Conservation (phyloP, 305 asterid species). For the Ilex paraguariensis region DNA sequence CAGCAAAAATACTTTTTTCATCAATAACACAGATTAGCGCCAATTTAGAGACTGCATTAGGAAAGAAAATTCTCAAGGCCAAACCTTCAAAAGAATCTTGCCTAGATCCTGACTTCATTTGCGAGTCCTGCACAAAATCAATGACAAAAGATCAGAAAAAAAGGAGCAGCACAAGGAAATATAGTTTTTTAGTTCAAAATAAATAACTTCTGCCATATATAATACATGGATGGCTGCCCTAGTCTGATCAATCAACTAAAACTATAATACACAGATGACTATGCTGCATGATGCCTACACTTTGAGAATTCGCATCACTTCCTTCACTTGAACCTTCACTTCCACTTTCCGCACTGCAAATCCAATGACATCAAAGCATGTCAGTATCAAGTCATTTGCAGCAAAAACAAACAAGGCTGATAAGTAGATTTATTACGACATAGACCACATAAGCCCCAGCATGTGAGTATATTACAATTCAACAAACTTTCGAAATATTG, state of each 20-base stretch:
- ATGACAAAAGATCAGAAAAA: conserved; percentile 13
- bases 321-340: conserved; percentile 88
- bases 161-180: conserved; percentile 3
- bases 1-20: conserved; percentile 8
- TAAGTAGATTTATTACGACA: no score
- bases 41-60: conserved; percentile 16
- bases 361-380: conserved; percentile 12
- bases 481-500: no score
- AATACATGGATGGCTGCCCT: conserved; percentile 7
- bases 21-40: conserved; percentile 15
- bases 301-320: conserved; percentile 75
- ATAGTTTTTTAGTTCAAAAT: background rate
- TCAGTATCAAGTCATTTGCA: background rate
- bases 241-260: conserved; percentile 10
- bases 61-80: conserved; percentile 15
- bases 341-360: conserved; percentile 73
- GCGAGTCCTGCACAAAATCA: conserved; percentile 45
- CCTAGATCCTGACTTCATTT: conserved; percentile 34
- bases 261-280: background rate
- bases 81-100: conserved; percentile 56
- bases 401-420: background rate
- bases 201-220: no score
- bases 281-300: conserved; percentile 47
- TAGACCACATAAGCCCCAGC: no score
- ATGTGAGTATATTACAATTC: no score